phyloP scores from a whole-genome alignment of 148 eudicot genomes.

The Gaultheria prostrata region DNA sequence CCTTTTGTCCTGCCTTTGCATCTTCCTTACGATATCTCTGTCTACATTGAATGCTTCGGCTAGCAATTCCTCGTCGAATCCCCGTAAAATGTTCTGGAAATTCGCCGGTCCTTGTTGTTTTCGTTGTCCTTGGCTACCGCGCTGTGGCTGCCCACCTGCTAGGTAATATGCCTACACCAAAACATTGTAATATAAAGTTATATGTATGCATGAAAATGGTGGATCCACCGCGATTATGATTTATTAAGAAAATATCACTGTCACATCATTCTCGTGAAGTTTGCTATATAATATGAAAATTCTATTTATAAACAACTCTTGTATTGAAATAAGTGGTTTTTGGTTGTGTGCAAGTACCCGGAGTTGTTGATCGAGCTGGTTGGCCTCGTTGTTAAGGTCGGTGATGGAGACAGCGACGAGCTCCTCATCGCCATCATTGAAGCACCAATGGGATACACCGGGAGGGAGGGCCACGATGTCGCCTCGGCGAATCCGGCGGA shows the following conservation, averaged over 20 bases:
- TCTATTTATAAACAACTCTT: no score
- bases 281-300: background rate
- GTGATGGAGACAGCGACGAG: slow-evolving; percentile 43
- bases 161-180: slow-evolving; percentile 44
- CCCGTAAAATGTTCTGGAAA: slow-evolving; percentile 44
- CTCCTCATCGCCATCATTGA: slow-evolving; percentile 64
- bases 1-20: slow-evolving; percentile 40
- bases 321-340: no score
- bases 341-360: slow-evolving; percentile 34
- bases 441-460: slow-evolving; percentile 64
- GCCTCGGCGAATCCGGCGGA: slow-evolving; percentile 52
- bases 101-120: slow-evolving; percentile 20
- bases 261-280: background rate
- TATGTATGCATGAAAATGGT: background rate
- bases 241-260: background rate
- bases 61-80: slow-evolving; percentile 44
- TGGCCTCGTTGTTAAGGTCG: slow-evolving; percentile 66
- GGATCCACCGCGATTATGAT: background rate
- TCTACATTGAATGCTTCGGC: slow-evolving; percentile 50
- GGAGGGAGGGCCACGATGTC: slow-evolving; percentile 68
- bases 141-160: slow-evolving; percentile 45
- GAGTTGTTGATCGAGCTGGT: slow-evolving; percentile 62
- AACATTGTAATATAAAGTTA: background rate
- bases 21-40: slow-evolving; percentile 31
- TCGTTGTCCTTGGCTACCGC: background rate